Evolutionary conservation across 2,329 filamentous ascomycete species (phyloP), one percentile per base, ranked within the genome.

Genomic region (Magnaporthales sp.): DNA sequence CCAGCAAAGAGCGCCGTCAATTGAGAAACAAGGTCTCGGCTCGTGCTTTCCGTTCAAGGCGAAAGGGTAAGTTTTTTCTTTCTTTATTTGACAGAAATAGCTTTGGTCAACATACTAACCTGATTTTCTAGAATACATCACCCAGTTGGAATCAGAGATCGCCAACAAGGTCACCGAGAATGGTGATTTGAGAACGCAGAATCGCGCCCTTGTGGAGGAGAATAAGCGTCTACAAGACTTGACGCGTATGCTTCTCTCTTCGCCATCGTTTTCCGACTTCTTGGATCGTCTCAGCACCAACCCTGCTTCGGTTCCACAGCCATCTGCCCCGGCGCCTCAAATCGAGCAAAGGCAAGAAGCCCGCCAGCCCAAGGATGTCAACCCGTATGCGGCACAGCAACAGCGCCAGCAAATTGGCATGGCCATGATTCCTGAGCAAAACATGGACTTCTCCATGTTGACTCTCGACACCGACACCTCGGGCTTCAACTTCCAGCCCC

Each of bases 21-120:
- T 85, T 99, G n/a, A 88, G 95, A 70, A 99, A 99, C 86, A 99
- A 99, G 81, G 95, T 99, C 4, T 99, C 95, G 58, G 95, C 95
- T 69, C 92, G 95, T 72, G 94, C 94, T 65, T 99, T 99, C 88
- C 91, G 95, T 67, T 97, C 93, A n/a, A 86, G 95, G 73, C 90
- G 95, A 84, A 99, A 99, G 85, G 94, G 94, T 97, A 88, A 83
- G 85, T 75, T 19, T 9, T 32, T 26, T 3, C 4, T 27, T 27
- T 15, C 15, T 26, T 27, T 22, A 22, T 19, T 2, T 10, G 38
- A 63, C 24, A 5, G 1, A 7, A 29, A 24, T 26, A 15, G 31
- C 4, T 26, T 7, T 38, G 24, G 32, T 29, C 19, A 9, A 15
- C 22, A 62, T 66, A 67, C 86, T 91, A 84, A 91, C 77, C 67